phyloP scores from a whole-genome alignment of 2,329 filamentous ascomycete species.

The Alternaria longipes region DNA sequence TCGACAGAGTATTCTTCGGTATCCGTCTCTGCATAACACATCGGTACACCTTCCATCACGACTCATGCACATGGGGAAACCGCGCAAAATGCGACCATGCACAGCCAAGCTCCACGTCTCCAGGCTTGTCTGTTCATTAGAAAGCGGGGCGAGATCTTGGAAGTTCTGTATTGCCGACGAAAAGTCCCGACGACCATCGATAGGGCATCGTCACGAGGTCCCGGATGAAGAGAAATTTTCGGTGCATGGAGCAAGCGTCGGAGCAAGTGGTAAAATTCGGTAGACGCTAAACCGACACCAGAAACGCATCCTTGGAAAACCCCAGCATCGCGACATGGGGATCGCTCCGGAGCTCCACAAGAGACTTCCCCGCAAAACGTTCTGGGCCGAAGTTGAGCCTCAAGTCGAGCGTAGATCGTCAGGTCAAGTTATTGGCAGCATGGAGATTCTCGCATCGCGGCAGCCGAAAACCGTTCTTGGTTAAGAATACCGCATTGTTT shows the following conservation, averaged over 20 bases:
- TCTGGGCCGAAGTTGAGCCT: constrained; percentile 23
- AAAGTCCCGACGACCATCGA: constrained; percentile 9
- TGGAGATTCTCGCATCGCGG: not conserved
- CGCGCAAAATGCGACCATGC: constrained; percentile 15
- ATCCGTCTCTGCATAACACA: not conserved
- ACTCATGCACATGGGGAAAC: constrained; percentile 6
- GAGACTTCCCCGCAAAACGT: constrained; percentile 16
- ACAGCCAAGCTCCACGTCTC: constrained; percentile 7
- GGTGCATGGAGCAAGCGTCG: constrained; percentile 19
- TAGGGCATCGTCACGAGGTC: constrained; percentile 20
- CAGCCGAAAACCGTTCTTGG: not conserved
- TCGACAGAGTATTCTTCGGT: not conserved
- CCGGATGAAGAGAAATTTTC: constrained; percentile 17
- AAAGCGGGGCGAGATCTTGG: constrained; percentile 12
- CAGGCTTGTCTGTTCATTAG: not conserved
- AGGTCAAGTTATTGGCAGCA: constrained; percentile 2
- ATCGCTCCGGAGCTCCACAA: constrained; percentile 19
- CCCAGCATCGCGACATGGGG: constrained; percentile 12
- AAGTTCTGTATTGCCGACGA: constrained; percentile 9
- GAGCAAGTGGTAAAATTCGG: constrained; percentile 9
- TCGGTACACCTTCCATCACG: not conserved
- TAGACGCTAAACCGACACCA: constrained; percentile 5
- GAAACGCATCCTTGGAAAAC: constrained; percentile 10
- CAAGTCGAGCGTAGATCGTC: constrained; percentile 4
- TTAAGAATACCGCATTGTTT: not conserved